Evolutionary conservation across 805 yeast genomes (phyloP).

Genomic region (Metschnikowia bowlesiae): DNA sequence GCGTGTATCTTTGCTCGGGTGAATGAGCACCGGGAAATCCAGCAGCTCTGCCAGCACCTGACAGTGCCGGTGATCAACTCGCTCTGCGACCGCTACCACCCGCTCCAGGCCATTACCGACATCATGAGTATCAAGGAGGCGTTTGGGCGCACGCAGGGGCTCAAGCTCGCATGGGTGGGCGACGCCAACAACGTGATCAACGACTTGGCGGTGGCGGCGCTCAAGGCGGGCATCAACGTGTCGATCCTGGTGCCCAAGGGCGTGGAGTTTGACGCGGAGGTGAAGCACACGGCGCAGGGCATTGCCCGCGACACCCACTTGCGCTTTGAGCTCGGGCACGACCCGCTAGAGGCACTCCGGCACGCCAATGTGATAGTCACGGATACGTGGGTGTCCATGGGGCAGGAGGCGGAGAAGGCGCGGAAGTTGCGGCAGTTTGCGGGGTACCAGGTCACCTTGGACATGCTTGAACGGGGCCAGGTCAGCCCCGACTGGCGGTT

Average conservation of each 20-base stretch:
- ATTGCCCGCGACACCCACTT: conserved; percentile 38
- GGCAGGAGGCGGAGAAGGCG: conserved; percentile 78
- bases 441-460: conserved; percentile 79
- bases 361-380: conserved; percentile 84
- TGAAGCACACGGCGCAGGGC: conserved; percentile 48
- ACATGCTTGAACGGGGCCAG: conserved; percentile 54
- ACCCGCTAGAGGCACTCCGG: conserved; percentile 69
- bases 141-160: conserved; percentile 52
- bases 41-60: conserved; percentile 71
- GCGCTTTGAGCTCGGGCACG: conserved; percentile 56
- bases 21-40: conserved; percentile 75
- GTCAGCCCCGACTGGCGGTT: conserved; percentile 72
- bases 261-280: conserved; percentile 55
- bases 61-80: conserved; percentile 91
- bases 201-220: conserved; percentile 84
- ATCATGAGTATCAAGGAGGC: conserved; percentile 79
- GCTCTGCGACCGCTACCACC: conserved; percentile 88
- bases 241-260: conserved; percentile 81
- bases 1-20: conserved; percentile 98
- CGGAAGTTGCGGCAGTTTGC: conserved; percentile 72
- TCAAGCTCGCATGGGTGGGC: conserved; percentile 92
- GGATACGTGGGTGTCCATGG: conserved; percentile 98
- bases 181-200: conserved; percentile 95
- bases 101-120: conserved; percentile 93
- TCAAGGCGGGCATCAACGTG: conserved; percentile 78